Percentiles rank a stretch among this genome's conserved stretches.
Conservation (phyloP, 768 basidiomycete genomes). For the Leccinum incarnatum region DNA sequence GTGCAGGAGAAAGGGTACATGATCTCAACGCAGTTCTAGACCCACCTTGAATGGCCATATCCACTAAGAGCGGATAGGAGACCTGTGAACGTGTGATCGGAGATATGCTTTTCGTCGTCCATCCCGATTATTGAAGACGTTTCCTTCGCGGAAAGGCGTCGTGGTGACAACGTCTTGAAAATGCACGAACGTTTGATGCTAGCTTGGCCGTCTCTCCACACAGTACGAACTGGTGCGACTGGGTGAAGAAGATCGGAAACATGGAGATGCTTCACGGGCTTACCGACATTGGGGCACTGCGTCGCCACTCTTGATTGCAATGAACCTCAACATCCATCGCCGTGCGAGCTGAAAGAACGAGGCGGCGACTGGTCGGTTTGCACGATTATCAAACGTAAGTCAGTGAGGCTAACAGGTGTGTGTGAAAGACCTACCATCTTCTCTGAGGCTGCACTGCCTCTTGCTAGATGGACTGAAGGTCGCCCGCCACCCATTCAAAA, state of each 20-base stretch:
- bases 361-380: not conserved
- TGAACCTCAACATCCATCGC: not conserved
- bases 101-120: slow-evolving; percentile 26
- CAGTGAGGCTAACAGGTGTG: not conserved
- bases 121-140: slow-evolving; percentile 1
- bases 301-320: not conserved
- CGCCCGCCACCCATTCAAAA: not conserved
- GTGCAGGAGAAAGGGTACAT: slow-evolving; percentile 11
- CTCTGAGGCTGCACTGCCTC: not conserved
- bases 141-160: slow-evolving; percentile 12
- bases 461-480: not conserved
- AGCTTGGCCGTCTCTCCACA: not conserved
- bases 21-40: slow-evolving; percentile 1
- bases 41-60: slow-evolving; percentile 44
- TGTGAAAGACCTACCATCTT: not conserved
- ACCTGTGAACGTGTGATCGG: slow-evolving; percentile 25
- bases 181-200: not conserved
- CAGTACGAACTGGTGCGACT: slow-evolving; percentile 12
- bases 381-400: not conserved
- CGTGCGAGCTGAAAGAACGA: not conserved
- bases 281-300: not conserved
- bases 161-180: not conserved
- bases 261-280: not conserved
- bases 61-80: slow-evolving; percentile 43
- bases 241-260: slow-evolving; percentile 3